Base-by-base conservation (phyloP, 768 basidiomycete genomes). In the Rickenella mellea region DNA sequence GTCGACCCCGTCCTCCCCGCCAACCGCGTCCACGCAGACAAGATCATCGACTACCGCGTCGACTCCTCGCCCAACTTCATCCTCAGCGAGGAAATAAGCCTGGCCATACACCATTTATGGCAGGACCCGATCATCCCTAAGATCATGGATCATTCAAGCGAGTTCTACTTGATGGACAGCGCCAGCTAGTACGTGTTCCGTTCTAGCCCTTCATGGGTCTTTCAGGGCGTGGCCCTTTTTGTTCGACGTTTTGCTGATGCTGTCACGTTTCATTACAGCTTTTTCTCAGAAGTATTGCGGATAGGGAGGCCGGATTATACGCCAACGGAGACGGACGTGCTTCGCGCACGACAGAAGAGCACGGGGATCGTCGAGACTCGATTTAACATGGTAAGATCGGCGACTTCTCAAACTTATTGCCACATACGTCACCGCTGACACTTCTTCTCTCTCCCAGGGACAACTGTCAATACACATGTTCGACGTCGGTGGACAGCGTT, bases 141-240 rank as follows among this genome's bases (percentile, higher is more conserved):
- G 8, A 55, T 75, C 8, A 69, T 75, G 69, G 71, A 74, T 25
- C 77, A 80, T 48, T 65, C 67, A 17, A 76, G 68, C 56, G 81
- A 91, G 42, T 94, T 94, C 53, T 93, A 94, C 56, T 67, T 96
- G 11, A 94, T 93, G 89, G 93, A 96, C 56, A 86, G 78, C n/a
- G 93, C 93, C 0, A 69, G 70, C 32, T 94, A 94, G 87, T 89
- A 51, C 56, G 84, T 73, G 10, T n/a, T n/a, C n/a, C n/a, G n/a
- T n/a, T n/a, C n/a, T n/a, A n/a, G n/a, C n/a, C n/a, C n/a, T n/a
- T n/a, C n/a, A n/a, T n/a, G n/a, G n/a, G n/a, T n/a, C n/a, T n/a
- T n/a, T n/a, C n/a, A n/a, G n/a, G n/a, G n/a, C n/a, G n/a, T n/a
- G n/a, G n/a, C n/a, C n/a, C n/a, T n/a, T n/a, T n/a, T n/a, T n/a